A percentile compares a stretch with the other conserved stretches of the same genome.
Evolutionary conservation across 495 filamentous ascomycete species (phyloP).

Genomic region (Lichina pygmaea): DNA sequence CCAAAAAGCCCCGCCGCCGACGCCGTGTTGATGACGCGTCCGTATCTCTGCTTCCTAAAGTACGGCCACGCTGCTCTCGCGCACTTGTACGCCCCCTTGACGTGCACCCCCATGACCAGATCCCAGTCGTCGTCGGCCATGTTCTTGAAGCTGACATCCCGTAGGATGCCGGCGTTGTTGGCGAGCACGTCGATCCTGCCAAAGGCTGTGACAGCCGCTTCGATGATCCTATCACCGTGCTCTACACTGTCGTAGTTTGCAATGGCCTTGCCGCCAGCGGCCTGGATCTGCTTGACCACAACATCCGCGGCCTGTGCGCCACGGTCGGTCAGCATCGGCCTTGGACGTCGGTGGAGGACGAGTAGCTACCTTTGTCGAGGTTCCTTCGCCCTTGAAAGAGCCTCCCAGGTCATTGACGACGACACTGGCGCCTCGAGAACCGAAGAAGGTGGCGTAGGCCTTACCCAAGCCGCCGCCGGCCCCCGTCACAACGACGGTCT

Average conservation of each 20-base stretch:
- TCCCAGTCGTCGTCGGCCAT: conserved; percentile 98
- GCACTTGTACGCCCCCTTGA: conserved; percentile 92
- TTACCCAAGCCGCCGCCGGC: conserved; percentile 88
- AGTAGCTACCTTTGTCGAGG: conserved; percentile 42
- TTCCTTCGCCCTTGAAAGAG: conserved; percentile 84
- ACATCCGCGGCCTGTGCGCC: conserved; percentile 59
- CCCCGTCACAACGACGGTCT: conserved; percentile 90
- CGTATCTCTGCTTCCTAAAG: conserved; percentile 97
- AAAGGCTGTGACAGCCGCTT: conserved; percentile 78
- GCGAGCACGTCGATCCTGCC: conserved; percentile 85
- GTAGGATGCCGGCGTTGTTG: conserved; percentile 94
- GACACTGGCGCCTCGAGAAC: conserved; percentile 72
- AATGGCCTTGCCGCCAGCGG: conserved; percentile 82
- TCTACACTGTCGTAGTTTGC: conserved; percentile 97
- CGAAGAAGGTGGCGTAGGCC: conserved; percentile 82
- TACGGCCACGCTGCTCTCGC: conserved; percentile 90
- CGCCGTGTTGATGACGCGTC: conserved; percentile 83
- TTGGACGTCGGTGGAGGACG: conserved; percentile 1
- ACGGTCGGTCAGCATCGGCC: background rate
- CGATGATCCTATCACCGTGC: conserved; percentile 83
- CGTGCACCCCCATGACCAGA: conserved; percentile 74
- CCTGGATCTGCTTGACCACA: conserved; percentile 82
- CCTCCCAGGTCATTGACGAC: conserved; percentile 94
- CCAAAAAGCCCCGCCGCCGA: conserved; percentile 91
- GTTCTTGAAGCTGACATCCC: conserved; percentile 95